Conservation (phyloP, 2,329 filamentous ascomycete species). For the Pleochaeta shiraiana region DNA sequence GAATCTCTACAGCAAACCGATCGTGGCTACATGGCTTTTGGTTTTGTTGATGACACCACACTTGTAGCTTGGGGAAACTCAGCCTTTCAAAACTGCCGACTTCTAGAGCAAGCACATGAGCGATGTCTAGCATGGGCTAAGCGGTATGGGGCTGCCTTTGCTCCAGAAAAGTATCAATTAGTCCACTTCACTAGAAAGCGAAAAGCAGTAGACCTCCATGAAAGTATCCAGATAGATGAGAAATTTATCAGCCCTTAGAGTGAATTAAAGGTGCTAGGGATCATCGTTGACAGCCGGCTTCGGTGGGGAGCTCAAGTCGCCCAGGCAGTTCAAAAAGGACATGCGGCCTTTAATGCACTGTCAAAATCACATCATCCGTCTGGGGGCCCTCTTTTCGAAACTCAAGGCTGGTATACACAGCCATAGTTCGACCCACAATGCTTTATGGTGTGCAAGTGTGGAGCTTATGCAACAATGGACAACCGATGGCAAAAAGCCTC, state of each 20-base stretch:
- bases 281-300: not conserved
- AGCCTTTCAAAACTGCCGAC: not conserved
- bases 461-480: not conserved
- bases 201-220: not conserved
- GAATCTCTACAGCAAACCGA: not conserved
- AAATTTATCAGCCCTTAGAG: not conserved
- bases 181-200: not conserved
- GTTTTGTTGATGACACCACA: conserved; percentile 1
- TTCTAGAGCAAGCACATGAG: not conserved
- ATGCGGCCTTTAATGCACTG: not conserved
- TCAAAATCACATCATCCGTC: not conserved
- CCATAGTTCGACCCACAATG: not conserved
- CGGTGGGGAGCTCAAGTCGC: not conserved
- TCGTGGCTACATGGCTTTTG: not conserved
- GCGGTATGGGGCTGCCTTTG: not conserved
- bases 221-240: not conserved
- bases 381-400: not conserved
- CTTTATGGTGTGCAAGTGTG: not conserved
- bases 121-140: not conserved
- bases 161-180: not conserved
- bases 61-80: not conserved
- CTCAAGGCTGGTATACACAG: not conserved
- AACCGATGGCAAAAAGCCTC: not conserved
- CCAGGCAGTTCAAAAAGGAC: not conserved
- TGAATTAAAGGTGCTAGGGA: not conserved